Evolutionary conservation across 2,329 filamentous ascomycete species (phyloP), one percentile per base, ranked within the genome.

Genomic region (Sporothrix humicola): DNA sequence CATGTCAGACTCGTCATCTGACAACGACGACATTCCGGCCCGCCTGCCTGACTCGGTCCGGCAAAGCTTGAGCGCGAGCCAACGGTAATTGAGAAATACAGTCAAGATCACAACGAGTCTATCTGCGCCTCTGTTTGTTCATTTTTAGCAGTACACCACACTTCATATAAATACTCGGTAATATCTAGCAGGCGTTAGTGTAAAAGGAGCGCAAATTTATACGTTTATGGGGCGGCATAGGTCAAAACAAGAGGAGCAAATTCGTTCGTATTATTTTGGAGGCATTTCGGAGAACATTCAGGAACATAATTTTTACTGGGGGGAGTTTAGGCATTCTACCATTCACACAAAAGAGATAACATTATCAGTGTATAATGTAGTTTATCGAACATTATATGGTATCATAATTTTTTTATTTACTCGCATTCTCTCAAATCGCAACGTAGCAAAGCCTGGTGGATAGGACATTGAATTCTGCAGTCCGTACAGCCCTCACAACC

Each of bases 11-110:
- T 80, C 79, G 1, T 78, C 77, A 6, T 78, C 78, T 23, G 79
- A 79, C 44, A 77, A 80, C 44, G 79, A 80, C 10, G 81, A 81
- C 58, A 82, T 82, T 46, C 81, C 81, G 0, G 78, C 81, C 0
- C 78, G 76, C 7, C 75, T 82, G 17, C 81, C 81, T 0, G 61
- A 78, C 0, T 77, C 78, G n/a, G 77, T 81, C 8, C 76, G 79
- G 17, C 78, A 79, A 72, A 80, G 78, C 17, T 71, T 81, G 2
- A 56, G 58, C 23, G 8, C 23, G 1, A 66, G 48, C 72, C 26
- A 59, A 8, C 48, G 59, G 2, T 37, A 37, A 37, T 6, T 2
- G 31, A 37, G 2, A 37, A 3, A 37, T 5, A 37, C 7, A 2
- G 7, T 37, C 31, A 37, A 37, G 7, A 37, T 37, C 31, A 6